phyloP scores from a whole-genome alignment of 2,329 filamentous ascomycete species.

The Epichloe bromicola region DNA sequence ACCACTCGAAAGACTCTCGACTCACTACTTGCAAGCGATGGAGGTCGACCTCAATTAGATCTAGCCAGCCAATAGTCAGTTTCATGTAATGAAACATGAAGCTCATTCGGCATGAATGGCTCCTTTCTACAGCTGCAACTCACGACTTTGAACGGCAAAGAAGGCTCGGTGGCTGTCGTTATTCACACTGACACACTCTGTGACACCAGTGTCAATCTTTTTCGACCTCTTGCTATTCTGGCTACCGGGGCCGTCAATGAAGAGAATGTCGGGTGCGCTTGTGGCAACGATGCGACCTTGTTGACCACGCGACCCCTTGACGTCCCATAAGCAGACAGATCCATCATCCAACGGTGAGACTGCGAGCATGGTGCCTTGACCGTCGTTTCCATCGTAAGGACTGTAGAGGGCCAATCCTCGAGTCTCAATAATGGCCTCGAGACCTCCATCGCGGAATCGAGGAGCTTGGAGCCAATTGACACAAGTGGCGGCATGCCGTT shows the following conservation, averaged over 20 bases:
- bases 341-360: slow-evolving; percentile 77
- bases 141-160: slow-evolving; percentile 63
- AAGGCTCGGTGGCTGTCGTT: slow-evolving; percentile 55
- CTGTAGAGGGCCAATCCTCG: slow-evolving; percentile 59
- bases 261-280: slow-evolving; percentile 55
- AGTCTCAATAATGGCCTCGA: slow-evolving; percentile 45
- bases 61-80: slow-evolving; percentile 10
- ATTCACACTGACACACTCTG: slow-evolving; percentile 75
- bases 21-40: slow-evolving; percentile 56
- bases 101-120: no score
- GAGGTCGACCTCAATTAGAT: slow-evolving; percentile 72
- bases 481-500: slow-evolving; percentile 60
- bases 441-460: slow-evolving; percentile 25
- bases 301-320: slow-evolving; percentile 39
- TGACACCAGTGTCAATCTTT: slow-evolving; percentile 58
- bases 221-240: slow-evolving; percentile 38
- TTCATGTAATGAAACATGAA: not conserved
- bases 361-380: slow-evolving; percentile 35
- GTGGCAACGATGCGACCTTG: slow-evolving; percentile 52
- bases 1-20: slow-evolving; percentile 62
- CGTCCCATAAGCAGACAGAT: slow-evolving; percentile 77
- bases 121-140: slow-evolving; percentile 16
- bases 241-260: slow-evolving; percentile 35
- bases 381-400: slow-evolving; percentile 36
- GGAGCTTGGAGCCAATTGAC: slow-evolving; percentile 67